Percentiles rank a stretch among this genome's conserved stretches.
phyloP scores from a whole-genome alignment of 768 basidiomycete species.

The Filobasidium wieringae region DNA sequence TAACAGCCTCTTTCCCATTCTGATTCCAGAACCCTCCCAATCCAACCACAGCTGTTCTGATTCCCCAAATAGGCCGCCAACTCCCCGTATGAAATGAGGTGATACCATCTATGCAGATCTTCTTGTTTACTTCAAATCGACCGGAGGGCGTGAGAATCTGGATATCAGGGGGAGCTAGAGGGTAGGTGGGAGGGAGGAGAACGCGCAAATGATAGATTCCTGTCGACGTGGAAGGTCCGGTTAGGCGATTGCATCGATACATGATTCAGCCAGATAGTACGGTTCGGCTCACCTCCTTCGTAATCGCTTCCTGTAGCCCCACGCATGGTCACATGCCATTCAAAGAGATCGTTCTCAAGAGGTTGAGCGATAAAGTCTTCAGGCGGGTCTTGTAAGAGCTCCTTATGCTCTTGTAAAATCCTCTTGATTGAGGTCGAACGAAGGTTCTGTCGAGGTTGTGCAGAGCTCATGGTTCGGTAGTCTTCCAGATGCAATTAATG shows the following conservation, averaged over 20 bases:
- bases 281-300: constrained; percentile 53
- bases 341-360: constrained; percentile 53
- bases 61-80: constrained; percentile 98
- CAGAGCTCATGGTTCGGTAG: background rate
- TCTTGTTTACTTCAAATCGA: constrained; percentile 90
- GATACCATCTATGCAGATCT: constrained; percentile 43
- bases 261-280: no score
- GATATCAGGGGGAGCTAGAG: constrained; percentile 88
- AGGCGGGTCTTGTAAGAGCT: constrained; percentile 70
- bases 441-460: constrained; percentile 27
- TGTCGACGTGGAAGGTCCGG: constrained; percentile 1
- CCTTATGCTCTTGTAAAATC: constrained; percentile 90
- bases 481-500: background rate
- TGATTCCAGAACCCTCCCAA: constrained; percentile 40
- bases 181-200: constrained; percentile 81
- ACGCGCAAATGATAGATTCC: constrained; percentile 86
- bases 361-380: constrained; percentile 75
- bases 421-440: constrained; percentile 68
- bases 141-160: constrained; percentile 94
- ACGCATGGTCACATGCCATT: constrained; percentile 97
- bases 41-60: constrained; percentile 57
- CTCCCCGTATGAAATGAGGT: constrained; percentile 68
- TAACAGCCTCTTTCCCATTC: constrained; percentile 26
- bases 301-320: constrained; percentile 81
- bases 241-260: no score